A percentile compares a stretch with the other conserved stretches of the same genome.
Evolutionary conservation across 2,329 filamentous ascomycete species (phyloP).

Genomic region (Claviceps africana): DNA sequence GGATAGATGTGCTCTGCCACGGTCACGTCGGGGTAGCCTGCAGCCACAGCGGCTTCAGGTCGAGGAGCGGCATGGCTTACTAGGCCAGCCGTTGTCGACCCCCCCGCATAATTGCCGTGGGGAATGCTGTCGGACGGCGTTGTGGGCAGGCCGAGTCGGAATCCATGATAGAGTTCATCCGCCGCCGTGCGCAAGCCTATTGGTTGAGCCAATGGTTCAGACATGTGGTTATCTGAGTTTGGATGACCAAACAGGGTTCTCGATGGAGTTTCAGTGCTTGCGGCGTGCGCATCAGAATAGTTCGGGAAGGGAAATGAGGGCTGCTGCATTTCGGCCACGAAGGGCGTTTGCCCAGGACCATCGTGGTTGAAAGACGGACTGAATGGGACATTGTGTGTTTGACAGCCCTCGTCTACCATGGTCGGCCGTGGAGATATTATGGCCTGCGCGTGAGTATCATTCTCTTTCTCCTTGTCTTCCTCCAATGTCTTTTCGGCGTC

Average conservation of each 20-base stretch:
- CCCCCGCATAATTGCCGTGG: background rate
- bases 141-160: background rate
- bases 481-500: slow-evolving; percentile 3
- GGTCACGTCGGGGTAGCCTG: background rate
- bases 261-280: slow-evolving; percentile 6
- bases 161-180: background rate
- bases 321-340: slow-evolving; percentile 3
- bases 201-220: background rate
- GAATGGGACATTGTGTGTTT: slow-evolving; percentile 18
- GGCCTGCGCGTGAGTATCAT: background rate
- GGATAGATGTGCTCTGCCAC: background rate
- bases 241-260: slow-evolving; percentile 6
- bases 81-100: background rate
- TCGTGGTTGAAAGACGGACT: slow-evolving; percentile 15
- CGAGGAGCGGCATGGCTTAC: background rate
- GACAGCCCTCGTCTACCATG: slow-evolving; percentile 24
- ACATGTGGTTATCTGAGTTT: background rate
- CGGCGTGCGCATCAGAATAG: background rate
- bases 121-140: background rate
- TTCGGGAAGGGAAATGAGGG: slow-evolving; percentile 6
- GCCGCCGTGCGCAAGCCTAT: background rate
- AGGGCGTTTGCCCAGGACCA: slow-evolving; percentile 14
- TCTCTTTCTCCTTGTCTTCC: background rate
- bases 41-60: background rate
- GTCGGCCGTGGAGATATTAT: slow-evolving; percentile 1